These are phyloP conservation scores for Thermothelomyces thermophilus DNA, from an alignment of 2,329 filamentous ascomycete species.

Conservation along the genomic window DNA sequence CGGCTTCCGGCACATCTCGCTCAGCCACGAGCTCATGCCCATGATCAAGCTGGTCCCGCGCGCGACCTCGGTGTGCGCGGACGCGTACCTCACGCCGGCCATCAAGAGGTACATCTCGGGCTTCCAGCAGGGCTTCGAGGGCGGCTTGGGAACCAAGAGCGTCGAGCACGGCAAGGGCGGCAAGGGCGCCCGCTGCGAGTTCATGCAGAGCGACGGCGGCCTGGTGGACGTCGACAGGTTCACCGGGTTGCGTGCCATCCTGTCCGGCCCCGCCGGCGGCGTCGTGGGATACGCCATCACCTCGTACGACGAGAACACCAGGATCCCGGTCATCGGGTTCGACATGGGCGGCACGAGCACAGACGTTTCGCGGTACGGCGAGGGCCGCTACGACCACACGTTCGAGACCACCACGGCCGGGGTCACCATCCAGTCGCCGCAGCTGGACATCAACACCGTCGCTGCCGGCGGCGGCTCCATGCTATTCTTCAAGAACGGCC, in stretches of 20 bases:
- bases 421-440: slow-evolving; percentile 88
- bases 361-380: slow-evolving; percentile 80
- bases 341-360: slow-evolving; percentile 95
- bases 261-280: slow-evolving; percentile 87
- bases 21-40: slow-evolving; percentile 78
- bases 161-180: slow-evolving; percentile 50
- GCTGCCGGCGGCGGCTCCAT: slow-evolving; percentile 82
- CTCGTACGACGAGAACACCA: slow-evolving; percentile 76
- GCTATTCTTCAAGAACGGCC: slow-evolving; percentile 80
- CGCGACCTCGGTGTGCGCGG: slow-evolving; percentile 70
- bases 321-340: slow-evolving; percentile 84
- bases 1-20: slow-evolving; percentile 75
- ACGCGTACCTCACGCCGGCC: slow-evolving; percentile 72
- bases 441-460: slow-evolving; percentile 92
- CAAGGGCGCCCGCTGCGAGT: slow-evolving; percentile 77
- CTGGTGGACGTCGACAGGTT: slow-evolving; percentile 71
- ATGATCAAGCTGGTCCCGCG: slow-evolving; percentile 79
- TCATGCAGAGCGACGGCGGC: slow-evolving; percentile 85
- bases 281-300: slow-evolving; percentile 91
- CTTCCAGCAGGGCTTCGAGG: slow-evolving; percentile 74
- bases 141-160: slow-evolving; percentile 69
- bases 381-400: slow-evolving; percentile 83
- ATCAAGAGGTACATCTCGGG: slow-evolving; percentile 69
- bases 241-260: slow-evolving; percentile 74
- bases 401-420: slow-evolving; percentile 92